Evolutionary conservation across 176 grass and related monocot genomes (phyloP), one percentile per base, ranked within the genome.

Genomic region (Otatea glauca): DNA sequence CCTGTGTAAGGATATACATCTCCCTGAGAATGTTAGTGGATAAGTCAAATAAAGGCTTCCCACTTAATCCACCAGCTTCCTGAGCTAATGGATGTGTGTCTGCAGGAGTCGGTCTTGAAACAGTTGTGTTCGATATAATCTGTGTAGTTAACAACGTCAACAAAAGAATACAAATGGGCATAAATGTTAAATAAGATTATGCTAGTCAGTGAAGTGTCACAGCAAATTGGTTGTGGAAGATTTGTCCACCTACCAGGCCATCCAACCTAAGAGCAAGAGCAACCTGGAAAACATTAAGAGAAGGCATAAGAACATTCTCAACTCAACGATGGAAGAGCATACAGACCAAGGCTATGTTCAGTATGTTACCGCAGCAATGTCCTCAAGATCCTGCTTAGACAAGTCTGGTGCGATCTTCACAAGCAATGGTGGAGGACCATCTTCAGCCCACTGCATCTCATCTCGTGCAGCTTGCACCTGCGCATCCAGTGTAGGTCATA

Each of bases 381-480:
- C 93, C 56, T 99, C 96, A 25, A 99, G 91, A 81, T 99, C 93
- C 66, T 99, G 87, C 81, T 96, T 99, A 86, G 91, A 94, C 70
- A 99, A 87, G 87, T 99, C 93, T 14, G 96, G 96, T 78, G 93
- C 96, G 49, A 99, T 96, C 68, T 99, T 99, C 13, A 99, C 96
- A 24, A 94, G 89, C 74, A 99, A 84, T 77, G 96, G 96, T 25
- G 96, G 96, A 86, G 93, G 96, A 23, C 93, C 96, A 69, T 99
- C 93, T 92, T 96, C 91, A 65, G 86, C 96, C 91, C 93, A 99
- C 81, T 94, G 96, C 96, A 99, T 99, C 85, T 99, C 96, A 84
- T 96, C 96, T 68, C 90, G 90, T 70, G 96, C 93, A 86, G 90
- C 91, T 94, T 99, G 96, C 37, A 99, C 93, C 93, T 99, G 91